Percentiles rank a stretch among this genome's conserved stretches.
phyloP scores from a whole-genome alignment of 163 green algal genomes.

The Trebouxiophyceae sp. region DNA sequence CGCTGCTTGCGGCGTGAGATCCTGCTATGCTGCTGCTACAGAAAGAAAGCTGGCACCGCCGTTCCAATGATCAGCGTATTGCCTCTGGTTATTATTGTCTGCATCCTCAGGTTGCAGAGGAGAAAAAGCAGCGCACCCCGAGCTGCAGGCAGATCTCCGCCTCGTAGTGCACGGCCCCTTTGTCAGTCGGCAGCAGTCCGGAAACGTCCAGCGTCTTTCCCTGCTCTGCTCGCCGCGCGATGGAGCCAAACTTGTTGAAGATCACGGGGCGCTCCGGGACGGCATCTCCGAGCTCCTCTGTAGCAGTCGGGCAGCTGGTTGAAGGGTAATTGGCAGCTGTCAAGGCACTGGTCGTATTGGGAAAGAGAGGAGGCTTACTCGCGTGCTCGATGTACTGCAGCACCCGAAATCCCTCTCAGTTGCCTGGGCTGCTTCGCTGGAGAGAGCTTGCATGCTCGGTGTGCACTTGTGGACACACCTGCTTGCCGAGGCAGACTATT shows the following conservation, averaged over 20 bases:
- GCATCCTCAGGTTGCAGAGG: no score
- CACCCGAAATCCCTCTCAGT: neutral
- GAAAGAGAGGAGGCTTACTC: neutral
- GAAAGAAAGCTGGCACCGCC: neutral
- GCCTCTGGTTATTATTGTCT: neutral
- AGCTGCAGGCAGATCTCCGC: conserved; percentile 17
- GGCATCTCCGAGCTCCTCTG: conserved; percentile 13
- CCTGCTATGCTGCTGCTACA: neutral
- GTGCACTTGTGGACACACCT: neutral
- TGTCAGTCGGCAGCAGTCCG: conserved; percentile 8
- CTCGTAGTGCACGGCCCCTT: conserved; percentile 19
- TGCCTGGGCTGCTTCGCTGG: no score
- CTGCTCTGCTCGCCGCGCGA: neutral
- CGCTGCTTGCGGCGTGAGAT: neutral
- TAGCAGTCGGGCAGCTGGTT: neutral
- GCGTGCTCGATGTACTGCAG: neutral
- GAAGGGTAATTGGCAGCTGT: neutral
- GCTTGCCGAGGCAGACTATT: conserved; percentile 18
- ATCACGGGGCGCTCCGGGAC: neutral
- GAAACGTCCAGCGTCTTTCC: conserved; percentile 6
- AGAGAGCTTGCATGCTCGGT: neutral
- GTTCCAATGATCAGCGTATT: neutral
- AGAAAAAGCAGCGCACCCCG: no score
- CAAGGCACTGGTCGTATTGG: neutral
- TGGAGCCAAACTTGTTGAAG: conserved; percentile 18